Base-by-base conservation (phyloP, 2,329 filamentous ascomycete genomes). In the Onygena corvina region DNA sequence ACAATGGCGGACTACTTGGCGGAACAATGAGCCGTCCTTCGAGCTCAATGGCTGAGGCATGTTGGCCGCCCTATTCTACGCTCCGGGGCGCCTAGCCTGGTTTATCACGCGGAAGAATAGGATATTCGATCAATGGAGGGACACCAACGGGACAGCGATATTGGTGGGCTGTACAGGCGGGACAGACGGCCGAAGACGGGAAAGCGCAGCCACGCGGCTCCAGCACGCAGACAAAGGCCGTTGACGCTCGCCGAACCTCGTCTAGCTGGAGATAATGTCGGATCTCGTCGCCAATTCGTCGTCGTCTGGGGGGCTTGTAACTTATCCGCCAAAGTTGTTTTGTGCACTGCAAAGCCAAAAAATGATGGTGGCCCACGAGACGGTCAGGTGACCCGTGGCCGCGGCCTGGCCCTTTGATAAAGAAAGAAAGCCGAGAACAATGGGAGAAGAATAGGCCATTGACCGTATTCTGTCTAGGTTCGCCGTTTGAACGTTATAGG, bases 1-100 rank as follows among this genome's bases (percentile, higher is more conserved):
- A 75, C 96, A 98, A 70, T 86, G 82, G 66, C 90, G 89, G 62
- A 98, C 87, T 57, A 98, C 82, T 65, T 89, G 86, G 56, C 88
- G 84, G 71, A 98, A 98, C 72, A 95, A 83, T 66, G 89, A 83
- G 60, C 81, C 81, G 76, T 98, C 92, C 73, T 96, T 96, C 63
- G 87, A 81, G 58, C 64, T 68, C 66, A 73, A 65, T 64, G 64
- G 67, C 62, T 71, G 69, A 61, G 67, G 66, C 64, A 69, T 69
- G 60, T 56, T 64, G 61, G 58, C 58, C 31, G 42, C 30, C 42
- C 42, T 46, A 42, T 42, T 42, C 38, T 27, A 27, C 38, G 16
- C 12, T 42, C n/a, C 38, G 38, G 38, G 38, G 38, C 38, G 38
- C 38, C 38, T 25, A 14, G 38, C 38, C 38, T 27, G 21, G 38